These are phyloP conservation scores for Colletotrichum sp. DNA, from an alignment of 2,329 filamentous ascomycete species.

Conservation along the genomic window DNA sequence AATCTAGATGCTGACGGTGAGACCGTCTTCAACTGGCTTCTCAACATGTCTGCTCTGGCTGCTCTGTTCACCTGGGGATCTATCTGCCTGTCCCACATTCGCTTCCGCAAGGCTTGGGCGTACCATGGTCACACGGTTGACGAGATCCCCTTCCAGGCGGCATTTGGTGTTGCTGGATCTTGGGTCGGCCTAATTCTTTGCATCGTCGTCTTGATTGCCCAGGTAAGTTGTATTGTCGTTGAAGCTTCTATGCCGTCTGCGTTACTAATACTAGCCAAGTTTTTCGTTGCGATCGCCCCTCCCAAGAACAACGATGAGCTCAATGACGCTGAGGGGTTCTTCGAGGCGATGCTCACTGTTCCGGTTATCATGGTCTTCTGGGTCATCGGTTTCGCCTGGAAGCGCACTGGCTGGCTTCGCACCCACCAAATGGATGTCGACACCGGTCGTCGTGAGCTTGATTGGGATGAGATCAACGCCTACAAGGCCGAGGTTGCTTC, in stretches of 20 bases:
- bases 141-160: constrained; percentile 70
- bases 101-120: constrained; percentile 70
- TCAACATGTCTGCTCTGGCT: constrained; percentile 67
- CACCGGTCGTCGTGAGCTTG: constrained; percentile 21
- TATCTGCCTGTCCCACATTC: constrained; percentile 72
- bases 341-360: constrained; percentile 19
- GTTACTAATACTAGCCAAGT: constrained; percentile 22
- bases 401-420: constrained; percentile 22
- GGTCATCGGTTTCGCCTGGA: constrained; percentile 20
- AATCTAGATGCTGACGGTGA: constrained; percentile 48
- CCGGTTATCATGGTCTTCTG: constrained; percentile 20
- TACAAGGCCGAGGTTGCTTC: constrained; percentile 10
- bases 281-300: constrained; percentile 49
- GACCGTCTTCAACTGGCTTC: constrained; percentile 69
- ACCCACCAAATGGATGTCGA: constrained; percentile 23
- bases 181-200: constrained; percentile 67
- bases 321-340: constrained; percentile 17
- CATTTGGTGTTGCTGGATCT: constrained; percentile 67
- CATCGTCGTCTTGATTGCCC: constrained; percentile 59
- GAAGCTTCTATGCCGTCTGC: accelerated
- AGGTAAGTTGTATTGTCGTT: constrained; percentile 33
- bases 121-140: constrained; percentile 65
- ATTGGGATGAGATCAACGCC: constrained; percentile 22
- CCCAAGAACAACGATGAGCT: constrained; percentile 23
- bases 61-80: constrained; percentile 74